Base-by-base conservation (phyloP, 2,329 filamentous ascomycete genomes). In the Coniochaeta sp. region DNA sequence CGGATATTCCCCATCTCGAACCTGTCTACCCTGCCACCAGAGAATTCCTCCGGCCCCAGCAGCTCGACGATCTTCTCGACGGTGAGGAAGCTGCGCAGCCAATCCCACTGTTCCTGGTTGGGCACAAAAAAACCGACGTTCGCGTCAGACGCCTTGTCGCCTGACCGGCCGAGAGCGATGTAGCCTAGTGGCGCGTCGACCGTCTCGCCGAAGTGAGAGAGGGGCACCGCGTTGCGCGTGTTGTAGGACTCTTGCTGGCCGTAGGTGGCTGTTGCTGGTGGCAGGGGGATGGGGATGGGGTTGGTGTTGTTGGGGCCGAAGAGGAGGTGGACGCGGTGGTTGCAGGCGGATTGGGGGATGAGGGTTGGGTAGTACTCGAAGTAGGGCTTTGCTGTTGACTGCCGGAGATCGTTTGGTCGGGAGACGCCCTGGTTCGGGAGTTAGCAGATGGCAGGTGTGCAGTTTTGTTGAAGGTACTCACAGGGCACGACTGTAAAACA, bases 71-170 rank as follows among this genome's bases (percentile, higher is more conserved):
- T 12, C 38, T 46, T 52, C 45, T 47, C 33, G 3, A 48, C 30
- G 8, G 28, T 51, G 26, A 52, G 26, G 14, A 71, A 65, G 2
- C 54, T 55, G 12, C 66, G 64, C 10, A 74, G 60, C 69, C 71
- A 75, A 1, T 68, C 58, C 55, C 66, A 77, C 27, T 73, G 68
- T 0, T 58, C 57, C 31, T 63, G 56, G 1, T 67, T 64, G 3
- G 71, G 68, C 50, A 65, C 65, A 58, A 63, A 68, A 56, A 69
- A 62, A 5, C 66, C 66, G 7, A 67, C 55, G 51, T 67, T 69
- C 2, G 63, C 63, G 49, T 69, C 65, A 14, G 60, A 59, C 5
- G 63, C 65, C 55, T 68, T 68, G 56, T 68, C 66, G 5, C 65
- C 65, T 13, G 60, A 62, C 2, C 65, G 60, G 2, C 60, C 65